Evolutionary conservation across 1,284 basidiomycete species (phyloP), one percentile per base, ranked within the genome.

Genomic region (Golubevia sp.): DNA sequence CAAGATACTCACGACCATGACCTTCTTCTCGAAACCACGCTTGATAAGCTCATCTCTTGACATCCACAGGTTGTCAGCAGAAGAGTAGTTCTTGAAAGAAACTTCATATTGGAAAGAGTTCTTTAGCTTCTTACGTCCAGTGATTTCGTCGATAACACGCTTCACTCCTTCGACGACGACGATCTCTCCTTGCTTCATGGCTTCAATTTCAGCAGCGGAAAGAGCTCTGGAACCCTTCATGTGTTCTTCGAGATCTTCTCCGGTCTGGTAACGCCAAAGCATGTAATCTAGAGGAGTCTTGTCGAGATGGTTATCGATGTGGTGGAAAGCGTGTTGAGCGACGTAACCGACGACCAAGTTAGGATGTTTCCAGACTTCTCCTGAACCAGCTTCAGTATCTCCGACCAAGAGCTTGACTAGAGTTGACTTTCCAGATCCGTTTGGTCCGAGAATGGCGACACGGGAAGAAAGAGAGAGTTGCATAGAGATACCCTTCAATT

Each of bases 181-280:
- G 60, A 82, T 71, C 59, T 78, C 78, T 27, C 80, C 80, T 68
- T 80, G 74, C 80, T 83, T 83, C 79, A 75, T 76, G 49, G 63
- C 62, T 56, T 66, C 65, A 64, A 71, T 49, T 71, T 83, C 80
- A 67, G 73, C 80, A 53, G 69, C 67, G 48, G 71, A 61, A 59
- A 83, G 66, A 66, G 70, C 61, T 52, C 73, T 74, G 58, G 67
- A 70, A 56, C 70, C 58, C 74, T 83, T 83, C 66, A 82, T 69
- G 71, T 78, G 73, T 75, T 83, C 80, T 71, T 83, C 80, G 34
- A 82, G 71, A 66, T 83, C 80, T 71, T 83, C 80, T 70, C 80
- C 80, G 50, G 80, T 83, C 77, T 83, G 80, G 80, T 83, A 83
- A 55, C 80, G 80, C 80, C 80, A 83, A 59, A 82, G 77, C 80